A percentile compares a stretch with the other conserved stretches of the same genome.
Conservation (phyloP, 2,329 filamentous ascomycete genomes). For the Aaosphaeria pasadenensis region DNA sequence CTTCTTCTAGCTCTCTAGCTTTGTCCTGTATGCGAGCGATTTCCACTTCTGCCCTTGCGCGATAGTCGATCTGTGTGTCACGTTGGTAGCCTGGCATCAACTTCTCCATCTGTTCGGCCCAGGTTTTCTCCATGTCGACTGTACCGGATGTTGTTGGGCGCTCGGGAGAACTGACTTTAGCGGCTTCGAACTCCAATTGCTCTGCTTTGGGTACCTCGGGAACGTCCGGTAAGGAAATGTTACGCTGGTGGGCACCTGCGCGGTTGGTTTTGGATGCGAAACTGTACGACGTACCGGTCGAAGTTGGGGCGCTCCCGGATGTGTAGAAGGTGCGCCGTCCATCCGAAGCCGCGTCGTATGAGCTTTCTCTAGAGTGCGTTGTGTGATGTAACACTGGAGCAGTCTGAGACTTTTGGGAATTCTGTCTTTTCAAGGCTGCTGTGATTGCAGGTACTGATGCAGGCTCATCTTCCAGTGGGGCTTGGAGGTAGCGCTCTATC, state of each 20-base stretch:
- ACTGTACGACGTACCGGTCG: constrained; percentile 19
- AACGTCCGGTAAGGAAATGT: constrained; percentile 2
- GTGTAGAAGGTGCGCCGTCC: constrained; percentile 20
- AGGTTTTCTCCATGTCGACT: constrained; percentile 17
- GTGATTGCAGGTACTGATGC: constrained; percentile 22
- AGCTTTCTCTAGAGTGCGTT: constrained; percentile 16
- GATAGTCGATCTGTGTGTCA: constrained; percentile 11
- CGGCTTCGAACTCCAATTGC: constrained; percentile 1
- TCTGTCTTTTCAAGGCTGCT: constrained; percentile 16
- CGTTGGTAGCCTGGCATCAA: constrained; percentile 9
- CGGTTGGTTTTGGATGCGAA: constrained; percentile 6
- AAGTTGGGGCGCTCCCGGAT: constrained; percentile 16
- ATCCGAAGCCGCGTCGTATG: constrained; percentile 20
- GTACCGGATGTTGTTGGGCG: constrained; percentile 11
- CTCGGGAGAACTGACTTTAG: constrained; percentile 6
- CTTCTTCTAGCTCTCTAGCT: constrained; percentile 13
- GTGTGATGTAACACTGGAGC: background rate
- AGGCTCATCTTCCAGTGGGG: constrained; percentile 22
- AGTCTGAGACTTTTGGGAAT: constrained; percentile 2
- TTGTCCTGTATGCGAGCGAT: constrained; percentile 16
- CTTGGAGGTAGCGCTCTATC: constrained; percentile 23
- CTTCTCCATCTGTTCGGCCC: constrained; percentile 14
- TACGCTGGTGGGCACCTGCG: constrained; percentile 5
- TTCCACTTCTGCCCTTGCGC: constrained; percentile 14
- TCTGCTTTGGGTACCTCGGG: constrained; percentile 7